A percentile compares a stretch with the other conserved stretches of the same genome.
Evolutionary conservation across 1,284 basidiomycete genomes (phyloP).

Genomic region (Phellopilus nigrolimitatus): DNA sequence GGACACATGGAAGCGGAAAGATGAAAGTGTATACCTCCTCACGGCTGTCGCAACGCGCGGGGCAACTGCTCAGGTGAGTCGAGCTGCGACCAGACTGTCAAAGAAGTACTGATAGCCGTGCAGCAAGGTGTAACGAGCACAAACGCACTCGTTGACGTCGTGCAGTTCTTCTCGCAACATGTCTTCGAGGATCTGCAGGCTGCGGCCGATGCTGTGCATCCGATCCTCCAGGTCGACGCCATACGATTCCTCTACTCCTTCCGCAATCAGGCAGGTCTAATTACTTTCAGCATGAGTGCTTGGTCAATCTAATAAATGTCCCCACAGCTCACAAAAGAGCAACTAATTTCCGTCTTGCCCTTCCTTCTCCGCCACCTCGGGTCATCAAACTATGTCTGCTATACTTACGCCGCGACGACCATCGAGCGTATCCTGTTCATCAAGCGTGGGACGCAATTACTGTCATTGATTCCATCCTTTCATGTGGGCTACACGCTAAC

Average conservation of each 20-base stretch:
- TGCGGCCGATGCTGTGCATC: conserved; percentile 63
- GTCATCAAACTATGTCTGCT: conserved; percentile 80
- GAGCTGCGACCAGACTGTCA: neutral
- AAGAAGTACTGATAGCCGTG: neutral
- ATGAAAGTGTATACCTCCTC: conserved; percentile 92
- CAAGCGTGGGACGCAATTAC: conserved; percentile 65
- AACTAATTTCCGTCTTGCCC: conserved; percentile 88
- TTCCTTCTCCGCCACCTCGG: conserved; percentile 81
- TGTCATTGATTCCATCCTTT: conserved; percentile 42
- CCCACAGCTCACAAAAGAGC: conserved; percentile 83
- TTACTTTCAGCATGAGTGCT: neutral
- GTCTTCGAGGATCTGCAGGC: conserved; percentile 88
- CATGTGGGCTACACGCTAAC: conserved; percentile 20
- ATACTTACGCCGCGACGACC: conserved; percentile 87
- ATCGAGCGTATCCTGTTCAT: conserved; percentile 89
- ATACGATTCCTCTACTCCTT: conserved; percentile 94
- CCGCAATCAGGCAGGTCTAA: conserved; percentile 74
- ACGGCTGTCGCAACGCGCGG: conserved; percentile 88
- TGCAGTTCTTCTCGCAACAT: conserved; percentile 92
- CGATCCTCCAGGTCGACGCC: conserved; percentile 93
- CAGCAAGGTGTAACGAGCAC: conserved; percentile 91
- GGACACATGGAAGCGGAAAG: conserved; percentile 89
- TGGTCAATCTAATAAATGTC: neutral
- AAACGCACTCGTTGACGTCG: conserved; percentile 89
- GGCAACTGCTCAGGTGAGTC: conserved; percentile 70